Base-by-base conservation (phyloP, 257 asterid species). In the Lantana camara region DNA sequence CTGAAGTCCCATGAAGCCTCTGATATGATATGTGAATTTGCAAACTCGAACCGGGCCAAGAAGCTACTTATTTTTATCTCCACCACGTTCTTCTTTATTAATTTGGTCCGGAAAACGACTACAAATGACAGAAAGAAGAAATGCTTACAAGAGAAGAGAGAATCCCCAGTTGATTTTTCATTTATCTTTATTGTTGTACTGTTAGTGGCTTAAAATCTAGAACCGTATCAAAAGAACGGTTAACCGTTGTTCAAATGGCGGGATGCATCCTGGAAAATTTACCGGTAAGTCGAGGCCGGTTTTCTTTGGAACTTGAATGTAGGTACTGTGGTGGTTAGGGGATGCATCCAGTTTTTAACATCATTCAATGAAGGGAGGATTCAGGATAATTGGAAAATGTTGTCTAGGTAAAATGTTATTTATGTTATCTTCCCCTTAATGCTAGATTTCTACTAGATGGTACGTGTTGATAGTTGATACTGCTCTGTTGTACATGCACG, bases 171-270 rank as follows among this genome's bases (percentile, higher is more conserved):
- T 72, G 60, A 14, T 49, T 40, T 35, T 38, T 45, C 32, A 9
- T 44, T 9, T 48, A 6, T 66, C 27, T 15, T 61, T 52, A 5
- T 37, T 70, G 52, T 51, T 67, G 77, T 67, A 63, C 63, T 67
- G 45, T 60, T 32, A 69, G 52, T 71, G 66, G 74, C 47, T 60
- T 58, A 42, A 64, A 64, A 41, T 29, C 54, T 73, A 66, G 71
- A 75, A 61, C 64, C 38, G 69, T 66, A 67, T 40, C 49, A 62
- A 32, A 27, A 44, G 65, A 61, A 77, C 30, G 56, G 21, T 77
- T 64, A 53, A 69, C 76, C 17, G 61, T 66, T 53, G 64, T 41
- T 15, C 50, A 46, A 56, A 54, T 17, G 50, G 64, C 30, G 20
- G 55, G 35, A 53, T 22, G 68, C 41, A 55, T 60, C 46, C 37